phyloP scores from a whole-genome alignment of 2,329 filamentous ascomycete genomes.

The Alternaria angustiovoidea region DNA sequence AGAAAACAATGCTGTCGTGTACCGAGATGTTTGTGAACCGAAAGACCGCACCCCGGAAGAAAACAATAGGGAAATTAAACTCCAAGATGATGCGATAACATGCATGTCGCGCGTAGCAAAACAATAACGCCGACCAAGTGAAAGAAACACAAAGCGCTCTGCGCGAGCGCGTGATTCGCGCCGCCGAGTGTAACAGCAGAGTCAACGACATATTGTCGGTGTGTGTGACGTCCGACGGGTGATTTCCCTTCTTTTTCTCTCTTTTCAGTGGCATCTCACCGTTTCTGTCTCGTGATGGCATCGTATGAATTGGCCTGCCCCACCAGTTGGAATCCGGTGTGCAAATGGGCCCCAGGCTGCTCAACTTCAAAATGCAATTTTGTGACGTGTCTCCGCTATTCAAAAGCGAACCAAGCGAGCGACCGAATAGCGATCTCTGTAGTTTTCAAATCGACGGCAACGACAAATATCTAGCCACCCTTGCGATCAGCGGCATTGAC shows the following conservation, averaged over 20 bases:
- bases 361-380: background rate
- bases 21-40: conserved; percentile 15
- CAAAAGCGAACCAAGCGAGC: conserved; percentile 1
- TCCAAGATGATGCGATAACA: conserved; percentile 29
- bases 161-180: conserved; percentile 13
- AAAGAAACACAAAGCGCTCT: conserved; percentile 12
- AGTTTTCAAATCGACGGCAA: background rate
- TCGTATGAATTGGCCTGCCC: background rate
- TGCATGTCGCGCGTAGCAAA: conserved; percentile 12
- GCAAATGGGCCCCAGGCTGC: background rate
- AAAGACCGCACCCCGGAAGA: conserved; percentile 5
- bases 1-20: conserved; percentile 20
- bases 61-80: conserved; percentile 16
- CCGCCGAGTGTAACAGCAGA: conserved; percentile 13
- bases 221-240: background rate
- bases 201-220: conserved; percentile 7
- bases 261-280: background rate
- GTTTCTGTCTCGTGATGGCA: background rate
- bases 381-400: conserved; percentile 3
- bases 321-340: background rate
- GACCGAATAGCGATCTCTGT: background rate
- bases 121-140: conserved; percentile 15
- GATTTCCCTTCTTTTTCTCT: background rate
- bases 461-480: conserved; percentile 47
- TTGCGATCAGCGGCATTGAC: conserved; percentile 57